A percentile compares a stretch with the other conserved stretches of the same genome.
These are phyloP conservation scores for Echinochloa phyllopogon DNA, from an alignment of 176 grass and related monocot genomes.

Conservation along the genomic window DNA sequence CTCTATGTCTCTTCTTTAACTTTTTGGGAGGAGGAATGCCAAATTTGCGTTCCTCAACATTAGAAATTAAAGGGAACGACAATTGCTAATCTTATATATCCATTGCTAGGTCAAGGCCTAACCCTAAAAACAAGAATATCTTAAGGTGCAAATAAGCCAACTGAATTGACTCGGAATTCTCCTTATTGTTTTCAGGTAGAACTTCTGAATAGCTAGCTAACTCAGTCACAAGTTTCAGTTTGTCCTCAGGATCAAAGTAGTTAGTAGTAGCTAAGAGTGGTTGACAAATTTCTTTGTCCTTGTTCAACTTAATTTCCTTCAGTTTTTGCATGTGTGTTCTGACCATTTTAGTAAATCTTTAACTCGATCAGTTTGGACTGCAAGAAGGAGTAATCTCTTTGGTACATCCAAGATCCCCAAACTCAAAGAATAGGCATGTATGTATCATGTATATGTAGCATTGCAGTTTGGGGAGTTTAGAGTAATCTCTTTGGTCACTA, in stretches of 20 bases:
- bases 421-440: neutral
- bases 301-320: conserved; percentile 15
- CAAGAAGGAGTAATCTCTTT: neutral
- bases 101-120: conserved; percentile 36
- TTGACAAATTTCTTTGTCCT: conserved; percentile 15
- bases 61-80: neutral
- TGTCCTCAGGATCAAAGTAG: conserved; percentile 1
- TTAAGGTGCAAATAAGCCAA: conserved; percentile 27
- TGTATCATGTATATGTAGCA: neutral
- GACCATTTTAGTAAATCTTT: neutral
- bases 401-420: neutral
- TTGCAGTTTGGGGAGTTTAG: neutral
- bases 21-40: neutral
- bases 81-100: conserved; percentile 8
- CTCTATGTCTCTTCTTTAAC: neutral
- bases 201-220: conserved; percentile 10
- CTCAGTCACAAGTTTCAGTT: conserved; percentile 14
- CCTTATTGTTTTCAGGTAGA: conserved; percentile 29
- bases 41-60: neutral
- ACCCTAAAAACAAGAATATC: conserved; percentile 49
- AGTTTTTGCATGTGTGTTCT: neutral
- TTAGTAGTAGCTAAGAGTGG: conserved; percentile 38
- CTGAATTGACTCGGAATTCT: conserved; percentile 27
- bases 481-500: neutral
- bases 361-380: neutral